Percentiles rank a stretch among this genome's conserved stretches.
Evolutionary conservation across 805 yeast genomes (phyloP).

Genomic region (Komagataella phaffii): DNA sequence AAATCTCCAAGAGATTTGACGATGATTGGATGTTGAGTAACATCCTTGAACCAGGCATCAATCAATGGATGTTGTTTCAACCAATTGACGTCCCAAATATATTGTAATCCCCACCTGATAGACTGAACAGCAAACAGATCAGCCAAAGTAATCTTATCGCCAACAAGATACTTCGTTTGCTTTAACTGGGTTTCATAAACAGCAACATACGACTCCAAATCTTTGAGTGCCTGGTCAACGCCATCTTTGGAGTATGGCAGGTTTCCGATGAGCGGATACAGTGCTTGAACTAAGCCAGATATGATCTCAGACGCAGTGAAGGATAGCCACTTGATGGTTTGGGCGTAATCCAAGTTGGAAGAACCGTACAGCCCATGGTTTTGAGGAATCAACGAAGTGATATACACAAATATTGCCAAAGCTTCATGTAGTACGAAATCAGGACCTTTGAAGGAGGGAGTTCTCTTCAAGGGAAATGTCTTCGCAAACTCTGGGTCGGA

Average conservation of each 20-base stretch:
- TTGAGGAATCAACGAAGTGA: constrained; percentile 16
- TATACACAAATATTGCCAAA: constrained; percentile 48
- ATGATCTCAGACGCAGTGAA: constrained; percentile 59
- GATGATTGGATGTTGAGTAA: constrained; percentile 24
- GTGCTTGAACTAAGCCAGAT: constrained; percentile 29
- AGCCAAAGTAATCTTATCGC: constrained; percentile 31
- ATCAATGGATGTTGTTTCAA: constrained; percentile 33
- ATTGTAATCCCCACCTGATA: constrained; percentile 32
- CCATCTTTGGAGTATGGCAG: constrained; percentile 68
- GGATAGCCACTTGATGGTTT: constrained; percentile 67
- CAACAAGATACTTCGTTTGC: constrained; percentile 31
- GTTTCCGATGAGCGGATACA: constrained; percentile 50
- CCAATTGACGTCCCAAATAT: constrained; percentile 35
- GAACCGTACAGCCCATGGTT: constrained; percentile 43
- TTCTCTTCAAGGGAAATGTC: constrained; percentile 50
- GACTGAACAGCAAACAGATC: constrained; percentile 28
- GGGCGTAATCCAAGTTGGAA: constrained; percentile 47
- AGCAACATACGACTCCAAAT: constrained; percentile 1
- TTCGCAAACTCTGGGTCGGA: constrained; percentile 28
- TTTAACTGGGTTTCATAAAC: constrained; percentile 21
- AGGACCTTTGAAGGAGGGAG: constrained; percentile 60
- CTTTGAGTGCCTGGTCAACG: constrained; percentile 13
- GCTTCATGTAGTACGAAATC: constrained; percentile 58
- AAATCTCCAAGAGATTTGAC: constrained; percentile 29
- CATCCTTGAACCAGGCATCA: constrained; percentile 37